Evolutionary conservation across 176 grass and related monocot genomes (phyloP), one percentile per base, ranked within the genome.

Genomic region (Oryza glumipatula): DNA sequence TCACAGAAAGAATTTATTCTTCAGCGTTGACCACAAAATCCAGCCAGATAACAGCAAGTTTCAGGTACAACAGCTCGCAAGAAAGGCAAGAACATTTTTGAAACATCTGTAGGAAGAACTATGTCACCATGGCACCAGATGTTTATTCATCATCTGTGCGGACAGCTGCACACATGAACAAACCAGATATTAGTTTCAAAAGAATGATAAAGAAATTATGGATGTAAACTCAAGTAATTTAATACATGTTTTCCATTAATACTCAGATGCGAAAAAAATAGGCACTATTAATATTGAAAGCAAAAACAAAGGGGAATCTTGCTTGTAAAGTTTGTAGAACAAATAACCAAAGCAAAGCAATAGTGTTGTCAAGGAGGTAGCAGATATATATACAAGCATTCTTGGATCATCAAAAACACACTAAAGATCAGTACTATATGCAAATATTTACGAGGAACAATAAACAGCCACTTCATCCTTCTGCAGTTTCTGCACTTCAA

Each of bases 141-240:
- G 76, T 89, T 80, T 63, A 91, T 47, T 70, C 86, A 60, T 86
- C 69, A 33, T 94, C 89, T 1, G 89, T 82, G 81, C 87, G 89
- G 67, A 90, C 6, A 78, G 82, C 91, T 93, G 79, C 16, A 85
- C 58, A 43, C 76, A 78, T 11, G 35, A 72, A 83, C 3, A 83
- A 71, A 4, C 11, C 48, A 48, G 39, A 83, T 73, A 90, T 86
- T 73, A 86, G 80, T 71, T 44, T 47, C 43, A 24, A 83, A 11
- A 78, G 39, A 72, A 79, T 36, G 24, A 65, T 1, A 33, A 70
- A 83, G 7, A 56, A 51, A 33, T 7, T 24, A 56, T 38, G 19
- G 28, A 8, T 10, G 54, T 60, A 60, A 9, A 60, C n/a, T 60
- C 3, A 21, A 6, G 2, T n/a, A 52, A 60, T 60, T 60, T 7